Percentiles rank a stretch among this genome's conserved stretches.
These are phyloP conservation scores for Trichoderma sp. DNA, from an alignment of 2,329 filamentous ascomycete genomes.

Conservation along the genomic window DNA sequence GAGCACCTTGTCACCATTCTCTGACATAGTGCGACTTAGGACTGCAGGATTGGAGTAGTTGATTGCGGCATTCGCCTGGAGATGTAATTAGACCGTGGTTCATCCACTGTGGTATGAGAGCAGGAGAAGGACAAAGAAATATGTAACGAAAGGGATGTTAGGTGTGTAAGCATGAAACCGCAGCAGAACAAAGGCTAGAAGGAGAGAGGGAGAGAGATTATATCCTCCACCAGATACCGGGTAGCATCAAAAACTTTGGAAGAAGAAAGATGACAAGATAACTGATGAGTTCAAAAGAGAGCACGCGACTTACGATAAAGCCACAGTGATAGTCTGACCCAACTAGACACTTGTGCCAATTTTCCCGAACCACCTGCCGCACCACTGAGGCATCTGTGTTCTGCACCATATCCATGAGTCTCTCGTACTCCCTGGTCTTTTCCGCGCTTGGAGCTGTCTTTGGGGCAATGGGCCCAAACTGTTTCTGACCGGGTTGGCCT, in stretches of 20 bases:
- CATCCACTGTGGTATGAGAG: neutral
- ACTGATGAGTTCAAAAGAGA: neutral
- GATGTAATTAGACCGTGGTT: conserved; percentile 28
- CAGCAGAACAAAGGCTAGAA: neutral
- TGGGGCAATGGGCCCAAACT: neutral
- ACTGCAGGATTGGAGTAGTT: conserved; percentile 44
- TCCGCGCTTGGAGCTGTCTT: neutral
- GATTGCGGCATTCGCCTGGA: conserved; percentile 52
- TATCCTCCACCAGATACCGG: too few species aligned
- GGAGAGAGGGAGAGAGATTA: neutral
- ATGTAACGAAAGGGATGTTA: neutral
- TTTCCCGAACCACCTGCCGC: conserved; percentile 50
- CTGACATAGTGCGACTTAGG: conserved; percentile 42
- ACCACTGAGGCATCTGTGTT: conserved; percentile 47
- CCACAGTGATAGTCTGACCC: conserved; percentile 55
- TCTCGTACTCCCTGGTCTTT: conserved; percentile 26
- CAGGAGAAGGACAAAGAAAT: neutral
- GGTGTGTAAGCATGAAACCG: neutral
- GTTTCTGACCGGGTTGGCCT: neutral
- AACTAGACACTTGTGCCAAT: conserved; percentile 51
- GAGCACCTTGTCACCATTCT: conserved; percentile 50
- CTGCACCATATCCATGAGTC: conserved; percentile 36
- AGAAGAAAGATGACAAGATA: neutral
- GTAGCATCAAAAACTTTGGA: neutral
- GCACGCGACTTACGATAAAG: conserved; percentile 50